Evolutionary conservation across 2,329 filamentous ascomycete species (phyloP).

Genomic region (Juglanconis sp.): DNA sequence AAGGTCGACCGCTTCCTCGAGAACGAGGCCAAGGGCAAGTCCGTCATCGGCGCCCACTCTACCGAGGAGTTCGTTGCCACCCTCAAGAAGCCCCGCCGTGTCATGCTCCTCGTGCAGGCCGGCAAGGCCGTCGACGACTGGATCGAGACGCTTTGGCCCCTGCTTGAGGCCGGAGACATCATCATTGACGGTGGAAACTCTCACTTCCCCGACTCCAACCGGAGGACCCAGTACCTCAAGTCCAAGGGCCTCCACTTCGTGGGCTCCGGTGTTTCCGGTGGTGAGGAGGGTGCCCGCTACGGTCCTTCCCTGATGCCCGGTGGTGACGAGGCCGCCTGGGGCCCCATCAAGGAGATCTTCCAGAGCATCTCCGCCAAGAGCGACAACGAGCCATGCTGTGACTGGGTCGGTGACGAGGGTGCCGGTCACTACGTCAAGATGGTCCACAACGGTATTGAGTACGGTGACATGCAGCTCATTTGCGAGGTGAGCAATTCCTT

Average conservation of each 20-base stretch:
- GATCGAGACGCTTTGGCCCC: constrained; percentile 89
- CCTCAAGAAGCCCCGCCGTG: constrained; percentile 93
- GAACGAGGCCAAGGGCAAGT: constrained; percentile 93
- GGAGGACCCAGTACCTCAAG: constrained; percentile 84
- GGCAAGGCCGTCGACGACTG: constrained; percentile 98
- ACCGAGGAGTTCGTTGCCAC: constrained; percentile 93
- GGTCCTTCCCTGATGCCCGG: constrained; percentile 98
- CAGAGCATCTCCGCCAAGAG: constrained; percentile 97
- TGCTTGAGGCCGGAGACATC: constrained; percentile 85
- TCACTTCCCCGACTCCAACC: constrained; percentile 98
- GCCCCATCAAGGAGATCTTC: constrained; percentile 98
- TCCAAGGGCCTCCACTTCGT: constrained; percentile 92
- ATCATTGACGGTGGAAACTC: constrained; percentile 99
- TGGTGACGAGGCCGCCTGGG: constrained; percentile 97
- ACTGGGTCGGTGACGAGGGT: constrained; percentile 99
- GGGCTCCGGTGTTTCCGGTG: constrained; percentile 95
- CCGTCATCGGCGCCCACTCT: constrained; percentile 88
- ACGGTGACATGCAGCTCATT: constrained; percentile 99
- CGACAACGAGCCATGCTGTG: constrained; percentile 94
- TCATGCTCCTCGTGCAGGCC: constrained; percentile 99
- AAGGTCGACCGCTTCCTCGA: constrained; percentile 95
- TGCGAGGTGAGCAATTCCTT: constrained; percentile 69
- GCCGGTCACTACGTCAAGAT: constrained; percentile 99
- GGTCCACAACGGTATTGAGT: constrained; percentile 99
- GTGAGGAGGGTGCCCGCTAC: constrained; percentile 98